These are phyloP conservation scores for Colletotrichum sublineola DNA, from an alignment of 2,329 filamentous ascomycete species.

Conservation along the genomic window DNA sequence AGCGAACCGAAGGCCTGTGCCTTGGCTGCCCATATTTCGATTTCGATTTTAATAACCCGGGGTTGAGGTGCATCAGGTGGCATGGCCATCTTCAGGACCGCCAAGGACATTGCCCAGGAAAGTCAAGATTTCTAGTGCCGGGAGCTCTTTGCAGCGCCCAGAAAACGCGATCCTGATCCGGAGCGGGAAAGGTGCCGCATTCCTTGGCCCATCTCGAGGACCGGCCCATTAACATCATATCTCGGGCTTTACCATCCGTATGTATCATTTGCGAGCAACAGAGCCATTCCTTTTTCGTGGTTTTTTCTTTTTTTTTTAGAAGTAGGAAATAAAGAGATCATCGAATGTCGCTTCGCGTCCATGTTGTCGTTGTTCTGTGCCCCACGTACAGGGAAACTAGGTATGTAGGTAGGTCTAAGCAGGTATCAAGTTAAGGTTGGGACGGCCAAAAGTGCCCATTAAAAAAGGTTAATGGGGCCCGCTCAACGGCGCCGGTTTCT, in stretches of 20 bases:
- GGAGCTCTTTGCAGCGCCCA: slow-evolving; percentile 22
- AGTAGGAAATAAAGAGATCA: background rate
- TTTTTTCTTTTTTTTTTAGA: background rate
- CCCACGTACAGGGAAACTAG: background rate
- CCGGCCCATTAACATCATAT: slow-evolving; percentile 24
- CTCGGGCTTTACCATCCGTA: background rate
- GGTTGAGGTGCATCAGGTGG: background rate
- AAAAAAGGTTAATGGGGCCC: slow-evolving; percentile 19
- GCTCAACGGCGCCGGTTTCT: slow-evolving; percentile 5
- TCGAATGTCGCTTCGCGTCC: background rate
- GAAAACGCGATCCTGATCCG: slow-evolving; percentile 13
- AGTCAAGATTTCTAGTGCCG: slow-evolving; percentile 26
- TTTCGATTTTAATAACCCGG: background rate
- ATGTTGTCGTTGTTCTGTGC: background rate
- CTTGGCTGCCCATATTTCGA: background rate
- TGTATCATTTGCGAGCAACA: background rate
- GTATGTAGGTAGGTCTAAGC: background rate
- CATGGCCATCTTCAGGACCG: background rate
- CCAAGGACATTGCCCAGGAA: slow-evolving; percentile 15
- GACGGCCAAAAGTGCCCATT: slow-evolving; percentile 9
- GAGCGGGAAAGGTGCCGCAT: slow-evolving; percentile 20
- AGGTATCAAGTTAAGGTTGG: background rate
- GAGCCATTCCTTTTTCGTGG: too few species aligned
- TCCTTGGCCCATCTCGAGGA: slow-evolving; percentile 20
- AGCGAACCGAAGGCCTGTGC: slow-evolving; percentile 1